Evolutionary conservation across 2,329 filamentous ascomycete species (phyloP).

Genomic region (Colletotrichum tabaci): DNA sequence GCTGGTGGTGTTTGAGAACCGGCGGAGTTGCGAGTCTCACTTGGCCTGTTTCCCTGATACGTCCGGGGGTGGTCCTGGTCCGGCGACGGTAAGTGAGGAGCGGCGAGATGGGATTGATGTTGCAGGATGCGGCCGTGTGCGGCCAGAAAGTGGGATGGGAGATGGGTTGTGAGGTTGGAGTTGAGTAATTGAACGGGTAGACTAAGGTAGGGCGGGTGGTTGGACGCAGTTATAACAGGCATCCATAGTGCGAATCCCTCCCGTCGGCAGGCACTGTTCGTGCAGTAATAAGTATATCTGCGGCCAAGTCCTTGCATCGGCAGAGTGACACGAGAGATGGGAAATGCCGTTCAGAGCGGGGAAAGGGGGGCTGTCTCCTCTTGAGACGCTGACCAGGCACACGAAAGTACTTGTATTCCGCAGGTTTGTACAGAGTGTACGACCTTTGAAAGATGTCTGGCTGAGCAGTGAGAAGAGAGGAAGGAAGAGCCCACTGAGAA

Average conservation of each 20-base stretch:
- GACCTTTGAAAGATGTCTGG: not conserved
- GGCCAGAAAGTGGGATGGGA: slow-evolving; percentile 2
- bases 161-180: not conserved
- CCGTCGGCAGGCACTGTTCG: not conserved
- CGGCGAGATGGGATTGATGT: slow-evolving; percentile 30
- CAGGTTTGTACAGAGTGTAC: not conserved
- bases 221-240: slow-evolving; percentile 11
- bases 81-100: slow-evolving; percentile 24
- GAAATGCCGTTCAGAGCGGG: slow-evolving; percentile 1
- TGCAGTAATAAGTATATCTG: not conserved
- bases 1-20: slow-evolving; percentile 40
- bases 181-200: not conserved
- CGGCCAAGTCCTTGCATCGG: not conserved
- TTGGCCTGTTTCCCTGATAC: slow-evolving; percentile 38
- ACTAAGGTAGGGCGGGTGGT: slow-evolving; percentile 11
- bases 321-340: slow-evolving; percentile 5
- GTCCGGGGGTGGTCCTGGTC: slow-evolving; percentile 32
- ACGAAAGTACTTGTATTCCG: slow-evolving; percentile 11
- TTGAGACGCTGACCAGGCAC: not conserved
- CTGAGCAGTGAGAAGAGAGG: not conserved
- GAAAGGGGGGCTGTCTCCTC: not conserved
- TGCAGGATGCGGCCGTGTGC: slow-evolving; percentile 25
- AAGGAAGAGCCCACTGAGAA: slow-evolving; percentile 8
- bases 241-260: not conserved
- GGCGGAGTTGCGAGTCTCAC: slow-evolving; percentile 38